These are phyloP conservation scores for Schoenoplectus tabernaemontani DNA, from an alignment of 202 grass and related monocot species.

Conservation along the genomic window DNA sequence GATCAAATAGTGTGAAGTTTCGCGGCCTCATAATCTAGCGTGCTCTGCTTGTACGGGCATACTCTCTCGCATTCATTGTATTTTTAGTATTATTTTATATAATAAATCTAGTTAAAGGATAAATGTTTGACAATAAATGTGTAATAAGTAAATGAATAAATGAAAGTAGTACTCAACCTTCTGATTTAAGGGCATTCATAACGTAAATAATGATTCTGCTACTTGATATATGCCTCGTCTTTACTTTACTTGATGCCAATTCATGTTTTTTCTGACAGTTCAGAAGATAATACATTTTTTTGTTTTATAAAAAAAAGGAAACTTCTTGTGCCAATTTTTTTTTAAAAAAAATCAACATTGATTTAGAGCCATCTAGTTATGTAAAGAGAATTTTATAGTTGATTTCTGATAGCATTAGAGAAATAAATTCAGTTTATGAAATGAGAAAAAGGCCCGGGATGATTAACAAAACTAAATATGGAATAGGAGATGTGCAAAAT, in stretches of 20 bases:
- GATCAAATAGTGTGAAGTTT: too few species aligned
- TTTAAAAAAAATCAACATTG: too few species aligned
- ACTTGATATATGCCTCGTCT: not conserved
- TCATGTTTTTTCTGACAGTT: not conserved
- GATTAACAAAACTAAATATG: conserved; percentile 11
- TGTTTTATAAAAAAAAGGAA: not conserved
- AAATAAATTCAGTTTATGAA: not conserved
- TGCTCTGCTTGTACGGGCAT: too few species aligned
- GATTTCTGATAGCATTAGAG: not conserved
- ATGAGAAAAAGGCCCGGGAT: not conserved
- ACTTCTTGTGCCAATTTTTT: too few species aligned
- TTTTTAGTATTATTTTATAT: not conserved
- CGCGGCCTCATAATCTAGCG: too few species aligned
- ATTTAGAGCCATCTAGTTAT: not conserved
- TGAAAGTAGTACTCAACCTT: not conserved
- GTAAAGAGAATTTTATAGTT: not conserved
- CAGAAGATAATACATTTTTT: not conserved
- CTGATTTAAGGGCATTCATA: too few species aligned
- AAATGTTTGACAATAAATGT: not conserved
- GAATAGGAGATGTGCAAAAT: not conserved
- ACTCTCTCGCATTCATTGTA: too few species aligned
- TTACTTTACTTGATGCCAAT: too few species aligned
- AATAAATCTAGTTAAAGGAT: not conserved
- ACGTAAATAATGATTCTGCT: not conserved
- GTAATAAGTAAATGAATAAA: not conserved